Percentiles rank a stretch among this genome's conserved stretches.
Conservation (phyloP, 208 protist genomes). For the Histomonas meleagridis region DNA sequence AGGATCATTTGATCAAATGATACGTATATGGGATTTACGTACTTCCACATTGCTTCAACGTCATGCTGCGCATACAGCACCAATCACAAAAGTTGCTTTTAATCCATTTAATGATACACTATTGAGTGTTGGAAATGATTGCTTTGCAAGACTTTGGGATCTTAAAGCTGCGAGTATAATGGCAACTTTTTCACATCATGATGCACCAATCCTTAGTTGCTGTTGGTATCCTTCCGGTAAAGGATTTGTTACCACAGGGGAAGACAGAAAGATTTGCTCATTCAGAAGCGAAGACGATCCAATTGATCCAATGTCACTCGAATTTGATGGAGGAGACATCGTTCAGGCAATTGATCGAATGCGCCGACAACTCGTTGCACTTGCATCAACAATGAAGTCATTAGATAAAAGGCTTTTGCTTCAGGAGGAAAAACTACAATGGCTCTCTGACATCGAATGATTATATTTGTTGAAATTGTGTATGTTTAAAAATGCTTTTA, state of each 20-base stretch:
- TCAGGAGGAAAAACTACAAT: slow-evolving; percentile 31
- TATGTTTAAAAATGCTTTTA: too few relatives aligned
- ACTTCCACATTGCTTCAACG: background rate
- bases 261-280: background rate
- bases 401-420: background rate
- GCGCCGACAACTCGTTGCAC: background rate
- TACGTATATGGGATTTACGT: background rate
- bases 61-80: background rate
- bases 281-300: background rate
- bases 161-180: background rate
- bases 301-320: background rate
- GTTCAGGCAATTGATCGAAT: background rate
- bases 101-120: slow-evolving; percentile 13
- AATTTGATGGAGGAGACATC: background rate
- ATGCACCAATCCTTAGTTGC: background rate
- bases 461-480: too few relatives aligned
- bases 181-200: background rate
- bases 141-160: slow-evolving; percentile 19
- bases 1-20: slow-evolving; percentile 9
- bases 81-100: background rate
- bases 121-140: slow-evolving; percentile 12
- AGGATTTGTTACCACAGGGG: slow-evolving; percentile 1
- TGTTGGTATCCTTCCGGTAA: background rate
- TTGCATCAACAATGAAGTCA: slow-evolving; percentile 10
- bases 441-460: slow-evolving; percentile 19